Evolutionary conservation across 73 alveolate genomes (phyloP).

Genomic region (Tetrahymena elliotti): DNA sequence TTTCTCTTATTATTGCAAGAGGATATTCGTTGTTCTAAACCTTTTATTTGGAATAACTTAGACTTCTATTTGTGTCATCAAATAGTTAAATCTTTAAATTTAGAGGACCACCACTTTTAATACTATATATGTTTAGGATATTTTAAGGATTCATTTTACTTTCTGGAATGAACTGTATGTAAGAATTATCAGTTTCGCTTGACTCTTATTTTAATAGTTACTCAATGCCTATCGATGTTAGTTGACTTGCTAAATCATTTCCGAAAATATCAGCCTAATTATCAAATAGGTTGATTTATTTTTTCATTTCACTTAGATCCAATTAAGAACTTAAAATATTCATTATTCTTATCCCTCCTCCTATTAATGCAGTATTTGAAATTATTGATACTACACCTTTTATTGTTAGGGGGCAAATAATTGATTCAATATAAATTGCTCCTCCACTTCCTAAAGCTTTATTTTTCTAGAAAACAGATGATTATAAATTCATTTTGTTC

Average conservation of each 20-base stretch:
- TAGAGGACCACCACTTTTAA: not conserved
- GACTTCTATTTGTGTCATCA: not conserved
- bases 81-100: not conserved
- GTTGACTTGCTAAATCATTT: not conserved
- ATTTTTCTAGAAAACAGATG: not conserved
- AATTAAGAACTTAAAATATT: not conserved
- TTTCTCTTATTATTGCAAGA: not conserved
- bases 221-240: not conserved
- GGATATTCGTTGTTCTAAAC: not conserved
- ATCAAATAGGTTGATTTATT: not conserved
- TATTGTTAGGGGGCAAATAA: not conserved
- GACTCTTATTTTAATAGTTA: not conserved
- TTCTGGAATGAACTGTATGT: not conserved
- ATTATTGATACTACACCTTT: not conserved
- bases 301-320: not conserved
- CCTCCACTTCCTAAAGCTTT: not conserved
- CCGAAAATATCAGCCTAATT: not conserved
- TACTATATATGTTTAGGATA: not conserved
- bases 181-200: not conserved
- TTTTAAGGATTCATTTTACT: not conserved
- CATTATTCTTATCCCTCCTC: not conserved
- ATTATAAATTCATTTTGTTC: not conserved
- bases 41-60: not conserved
- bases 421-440: not conserved
- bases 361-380: not conserved